phyloP scores from a whole-genome alignment of 495 filamentous ascomycete genomes.

The Tuber microsphaerosporum region DNA sequence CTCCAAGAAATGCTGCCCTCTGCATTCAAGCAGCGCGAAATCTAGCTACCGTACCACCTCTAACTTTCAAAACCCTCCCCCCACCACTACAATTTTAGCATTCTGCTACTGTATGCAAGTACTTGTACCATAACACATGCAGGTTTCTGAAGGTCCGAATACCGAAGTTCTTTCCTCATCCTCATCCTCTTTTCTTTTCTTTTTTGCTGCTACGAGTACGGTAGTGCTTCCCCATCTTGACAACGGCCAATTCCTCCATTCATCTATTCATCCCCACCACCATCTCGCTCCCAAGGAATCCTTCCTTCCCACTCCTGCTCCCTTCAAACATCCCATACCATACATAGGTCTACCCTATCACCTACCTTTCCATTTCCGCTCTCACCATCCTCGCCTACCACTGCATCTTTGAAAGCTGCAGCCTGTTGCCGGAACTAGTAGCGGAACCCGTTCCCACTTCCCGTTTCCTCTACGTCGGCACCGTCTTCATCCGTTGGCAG shows the following conservation, averaged over 20 bases:
- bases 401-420: conserved; percentile 4
- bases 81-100: neutral
- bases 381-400: neutral
- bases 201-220: neutral
- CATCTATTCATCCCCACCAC: neutral
- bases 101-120: neutral
- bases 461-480: neutral
- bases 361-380: neutral
- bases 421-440: neutral
- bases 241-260: neutral
- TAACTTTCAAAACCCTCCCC: neutral
- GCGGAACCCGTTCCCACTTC: neutral
- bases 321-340: neutral
- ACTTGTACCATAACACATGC: neutral
- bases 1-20: neutral
- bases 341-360: neutral
- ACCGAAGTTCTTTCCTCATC: neutral
- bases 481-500: neutral
- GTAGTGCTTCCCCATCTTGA: neutral
- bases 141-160: neutral
- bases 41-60: neutral
- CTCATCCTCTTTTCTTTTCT: too few relatives aligned
- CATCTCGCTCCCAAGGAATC: conserved; percentile 2
- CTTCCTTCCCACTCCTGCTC: neutral
- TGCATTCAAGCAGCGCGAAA: neutral